These are phyloP conservation scores for Trametes cingulata DNA, from an alignment of 768 basidiomycete genomes.

Conservation along the genomic window DNA sequence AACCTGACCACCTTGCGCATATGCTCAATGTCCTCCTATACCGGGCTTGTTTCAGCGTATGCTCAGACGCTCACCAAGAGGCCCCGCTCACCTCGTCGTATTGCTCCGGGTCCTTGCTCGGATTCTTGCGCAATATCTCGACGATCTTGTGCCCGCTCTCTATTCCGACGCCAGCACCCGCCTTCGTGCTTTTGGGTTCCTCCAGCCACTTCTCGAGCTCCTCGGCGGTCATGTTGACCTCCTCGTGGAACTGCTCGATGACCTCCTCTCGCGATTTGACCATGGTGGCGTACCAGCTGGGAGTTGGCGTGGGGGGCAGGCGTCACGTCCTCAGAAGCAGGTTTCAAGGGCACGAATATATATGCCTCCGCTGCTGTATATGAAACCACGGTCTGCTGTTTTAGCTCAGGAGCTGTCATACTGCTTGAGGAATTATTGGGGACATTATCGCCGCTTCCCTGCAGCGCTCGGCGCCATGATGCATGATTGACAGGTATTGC, in stretches of 20 bases:
- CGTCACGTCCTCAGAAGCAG: neutral
- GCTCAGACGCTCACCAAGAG: neutral
- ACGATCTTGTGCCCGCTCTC: slow-evolving; percentile 37
- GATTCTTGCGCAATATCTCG: slow-evolving; percentile 37
- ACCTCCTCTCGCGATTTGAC: slow-evolving; percentile 32
- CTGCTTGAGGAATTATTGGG: neutral
- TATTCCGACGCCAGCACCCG: slow-evolving; percentile 35
- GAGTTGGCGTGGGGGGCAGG: neutral
- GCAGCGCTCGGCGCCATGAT: neutral
- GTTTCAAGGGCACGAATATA: neutral
- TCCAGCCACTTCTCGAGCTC: slow-evolving; percentile 36
- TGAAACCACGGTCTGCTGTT: neutral
- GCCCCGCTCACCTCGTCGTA: slow-evolving; percentile 31
- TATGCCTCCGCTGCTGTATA: neutral
- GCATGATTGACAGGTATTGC: neutral
- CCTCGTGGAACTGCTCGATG: slow-evolving; percentile 33
- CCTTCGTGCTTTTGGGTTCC: slow-evolving; percentile 32
- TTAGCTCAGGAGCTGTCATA: slow-evolving; percentile 3
- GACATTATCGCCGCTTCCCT: neutral
- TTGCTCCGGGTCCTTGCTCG: slow-evolving; percentile 29
- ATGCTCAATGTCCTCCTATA: slow-evolving; percentile 34
- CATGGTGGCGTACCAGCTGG: slow-evolving; percentile 16
- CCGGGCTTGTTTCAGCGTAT: neutral
- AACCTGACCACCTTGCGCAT: slow-evolving; percentile 37
- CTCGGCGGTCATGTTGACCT: slow-evolving; percentile 35